These are phyloP conservation scores for Xylaria sp. DNA, from an alignment of 2,329 filamentous ascomycete species.

Conservation along the genomic window DNA sequence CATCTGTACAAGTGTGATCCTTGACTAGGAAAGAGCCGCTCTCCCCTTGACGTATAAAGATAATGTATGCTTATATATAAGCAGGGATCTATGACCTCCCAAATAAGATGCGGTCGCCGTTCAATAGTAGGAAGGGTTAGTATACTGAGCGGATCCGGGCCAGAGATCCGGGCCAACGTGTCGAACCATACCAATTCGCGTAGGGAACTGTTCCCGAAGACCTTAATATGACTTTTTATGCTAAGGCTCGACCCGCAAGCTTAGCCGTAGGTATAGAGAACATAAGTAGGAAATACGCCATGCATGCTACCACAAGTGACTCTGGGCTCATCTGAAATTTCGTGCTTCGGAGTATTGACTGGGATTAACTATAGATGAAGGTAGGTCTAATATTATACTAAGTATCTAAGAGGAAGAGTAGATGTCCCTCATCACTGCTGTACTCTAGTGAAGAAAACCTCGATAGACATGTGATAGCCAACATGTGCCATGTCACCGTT, in stretches of 20 bases:
- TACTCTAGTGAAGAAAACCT: neutral
- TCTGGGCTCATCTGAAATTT: neutral
- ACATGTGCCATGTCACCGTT: neutral
- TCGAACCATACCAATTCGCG: neutral
- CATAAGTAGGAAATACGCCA: neutral
- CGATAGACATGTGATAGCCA: neutral
- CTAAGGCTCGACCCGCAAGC: neutral
- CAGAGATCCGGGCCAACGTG: slow-evolving; percentile 9
- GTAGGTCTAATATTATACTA: neutral
- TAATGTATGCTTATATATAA: neutral
- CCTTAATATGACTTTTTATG: neutral
- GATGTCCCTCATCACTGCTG: neutral
- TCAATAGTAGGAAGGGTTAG: slow-evolving; percentile 1
- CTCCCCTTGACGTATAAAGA: slow-evolving; percentile 8
- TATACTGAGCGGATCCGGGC: slow-evolving; percentile 2
- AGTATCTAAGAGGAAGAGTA: neutral
- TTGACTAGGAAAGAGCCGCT: neutral
- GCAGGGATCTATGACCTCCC: neutral
- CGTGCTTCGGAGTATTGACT: neutral
- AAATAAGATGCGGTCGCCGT: slow-evolving; percentile 7
- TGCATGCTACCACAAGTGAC: neutral
- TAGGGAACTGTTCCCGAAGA: slow-evolving; percentile 1
- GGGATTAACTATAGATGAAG: neutral
- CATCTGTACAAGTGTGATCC: neutral
- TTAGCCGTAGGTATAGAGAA: neutral